Conservation (phyloP, 1,284 basidiomycete species). For the Sporisorium iseilematis-ciliati region DNA sequence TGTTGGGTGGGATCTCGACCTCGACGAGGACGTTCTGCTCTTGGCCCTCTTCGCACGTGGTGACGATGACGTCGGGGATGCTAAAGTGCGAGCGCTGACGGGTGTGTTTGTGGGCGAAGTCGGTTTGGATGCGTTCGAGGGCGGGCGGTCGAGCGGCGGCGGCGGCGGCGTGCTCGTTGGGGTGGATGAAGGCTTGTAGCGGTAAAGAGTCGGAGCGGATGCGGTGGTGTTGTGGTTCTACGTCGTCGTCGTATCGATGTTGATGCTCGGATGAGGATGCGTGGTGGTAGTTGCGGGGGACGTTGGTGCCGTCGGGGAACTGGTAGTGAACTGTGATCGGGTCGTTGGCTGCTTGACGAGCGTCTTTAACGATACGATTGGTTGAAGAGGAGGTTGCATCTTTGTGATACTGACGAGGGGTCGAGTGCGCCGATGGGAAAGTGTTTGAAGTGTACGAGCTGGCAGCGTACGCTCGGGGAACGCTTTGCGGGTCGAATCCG, state of each 20-base stretch:
- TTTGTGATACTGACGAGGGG: background rate
- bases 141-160: background rate
- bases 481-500: background rate
- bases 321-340: constrained; percentile 16
- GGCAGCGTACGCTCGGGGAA: background rate
- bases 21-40: constrained; percentile 49
- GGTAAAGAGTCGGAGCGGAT: constrained; percentile 24
- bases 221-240: constrained; percentile 4
- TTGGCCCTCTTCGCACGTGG: constrained; percentile 56
- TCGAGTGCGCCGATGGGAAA: background rate
- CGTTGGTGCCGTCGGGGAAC: constrained; percentile 9
- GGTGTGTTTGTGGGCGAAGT: constrained; percentile 14
- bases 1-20: constrained; percentile 42
- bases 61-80: constrained; percentile 62
- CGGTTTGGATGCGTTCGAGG: constrained; percentile 14
- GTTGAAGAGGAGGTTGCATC: background rate
- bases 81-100: constrained; percentile 58
- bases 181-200: background rate
- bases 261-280: background rate
- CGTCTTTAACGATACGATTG: background rate
- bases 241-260: background rate
- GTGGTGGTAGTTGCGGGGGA: constrained; percentile 8
- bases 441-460: too few species aligned
- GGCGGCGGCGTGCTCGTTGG: background rate
- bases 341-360: constrained; percentile 1